These are phyloP conservation scores for Phyllosticta paracitricarpa DNA, from an alignment of 2,329 filamentous ascomycete genomes.

Conservation along the genomic window DNA sequence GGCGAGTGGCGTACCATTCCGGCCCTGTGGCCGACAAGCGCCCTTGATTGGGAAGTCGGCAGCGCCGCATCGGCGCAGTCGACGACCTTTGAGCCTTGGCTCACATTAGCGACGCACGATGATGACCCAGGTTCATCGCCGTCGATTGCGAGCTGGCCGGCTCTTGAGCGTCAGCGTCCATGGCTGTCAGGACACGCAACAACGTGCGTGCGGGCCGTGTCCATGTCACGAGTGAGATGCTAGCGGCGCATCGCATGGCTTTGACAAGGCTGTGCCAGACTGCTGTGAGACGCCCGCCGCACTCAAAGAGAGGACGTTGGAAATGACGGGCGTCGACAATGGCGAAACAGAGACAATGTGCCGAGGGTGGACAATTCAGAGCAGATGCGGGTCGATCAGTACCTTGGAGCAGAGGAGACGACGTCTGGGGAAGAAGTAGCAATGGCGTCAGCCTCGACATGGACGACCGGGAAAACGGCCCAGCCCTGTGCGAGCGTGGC, in stretches of 20 bases:
- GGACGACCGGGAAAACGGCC: background rate
- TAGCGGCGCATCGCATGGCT: background rate
- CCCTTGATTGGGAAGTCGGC: background rate
- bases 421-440: too few relatives aligned
- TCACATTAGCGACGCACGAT: background rate
- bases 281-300: background rate
- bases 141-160: constrained; percentile 14
- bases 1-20: background rate
- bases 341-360: background rate
- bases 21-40: background rate
- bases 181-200: background rate
- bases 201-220: background rate
- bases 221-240: background rate
- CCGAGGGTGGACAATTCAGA: background rate
- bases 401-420: background rate
- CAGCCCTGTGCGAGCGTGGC: background rate
- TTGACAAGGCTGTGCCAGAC: background rate
- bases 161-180: background rate
- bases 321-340: background rate
- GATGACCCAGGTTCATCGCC: background rate
- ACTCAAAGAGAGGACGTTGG: background rate
- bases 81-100: background rate
- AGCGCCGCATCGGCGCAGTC: background rate
- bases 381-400: background rate
- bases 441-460: background rate